Evolutionary conservation across 371 early-diverging fungal species (phyloP).

Genomic region (Syncephalastrum contaminatum): DNA sequence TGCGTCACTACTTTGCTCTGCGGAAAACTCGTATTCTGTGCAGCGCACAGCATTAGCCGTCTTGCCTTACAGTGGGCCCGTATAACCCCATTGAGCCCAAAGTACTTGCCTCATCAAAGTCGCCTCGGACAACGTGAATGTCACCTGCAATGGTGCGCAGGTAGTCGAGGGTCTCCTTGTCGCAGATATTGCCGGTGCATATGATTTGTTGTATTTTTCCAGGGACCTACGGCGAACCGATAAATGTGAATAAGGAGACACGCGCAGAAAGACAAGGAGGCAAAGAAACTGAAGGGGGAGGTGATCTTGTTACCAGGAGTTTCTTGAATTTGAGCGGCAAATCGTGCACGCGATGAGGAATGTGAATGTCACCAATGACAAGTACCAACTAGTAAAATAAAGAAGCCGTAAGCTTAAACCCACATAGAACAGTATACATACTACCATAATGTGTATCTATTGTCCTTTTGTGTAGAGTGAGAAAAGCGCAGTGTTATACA

Average conservation of each 20-base stretch:
- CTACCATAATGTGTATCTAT: no score
- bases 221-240: constrained; percentile 56
- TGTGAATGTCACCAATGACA: constrained; percentile 92
- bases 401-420: not conserved
- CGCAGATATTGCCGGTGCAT: constrained; percentile 87
- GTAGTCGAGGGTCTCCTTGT: constrained; percentile 83
- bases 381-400: constrained; percentile 84
- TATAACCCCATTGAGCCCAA: not conserved
- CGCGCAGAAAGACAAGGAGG: no score
- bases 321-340: constrained; percentile 90
- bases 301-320: constrained; percentile 60
- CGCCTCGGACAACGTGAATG: constrained; percentile 80
- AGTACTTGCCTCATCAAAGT: constrained; percentile 72
- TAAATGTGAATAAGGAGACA: no score
- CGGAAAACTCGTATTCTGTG: constrained; percentile 58
- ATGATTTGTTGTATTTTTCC: constrained; percentile 96
- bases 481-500: no score
- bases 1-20: constrained; percentile 70
- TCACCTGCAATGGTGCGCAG: constrained; percentile 82
- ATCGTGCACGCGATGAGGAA: constrained; percentile 87
- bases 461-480: no score
- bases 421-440: no score
- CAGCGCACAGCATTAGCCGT: constrained; percentile 3
- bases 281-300: not conserved
- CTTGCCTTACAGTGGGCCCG: not conserved